phyloP scores from a whole-genome alignment of 257 asterid species.

The Solanum tarijense region DNA sequence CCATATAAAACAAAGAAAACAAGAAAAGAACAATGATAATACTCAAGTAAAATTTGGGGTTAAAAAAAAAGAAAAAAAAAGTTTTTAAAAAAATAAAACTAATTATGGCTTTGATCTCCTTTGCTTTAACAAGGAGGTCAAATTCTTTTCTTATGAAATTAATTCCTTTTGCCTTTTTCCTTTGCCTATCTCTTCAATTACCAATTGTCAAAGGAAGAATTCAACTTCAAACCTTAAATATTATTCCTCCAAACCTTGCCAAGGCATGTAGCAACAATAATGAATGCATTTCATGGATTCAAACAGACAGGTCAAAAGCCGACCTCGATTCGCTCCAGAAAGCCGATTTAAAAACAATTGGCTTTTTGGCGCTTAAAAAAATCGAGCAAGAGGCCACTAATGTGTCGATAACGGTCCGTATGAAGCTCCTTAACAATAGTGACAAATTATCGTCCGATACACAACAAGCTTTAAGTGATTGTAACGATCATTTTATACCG shows the following conservation, averaged over 20 bases:
- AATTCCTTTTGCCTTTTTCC: not conserved
- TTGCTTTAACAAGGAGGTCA: not conserved
- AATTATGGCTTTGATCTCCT: conserved; percentile 1
- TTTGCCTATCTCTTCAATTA: not conserved
- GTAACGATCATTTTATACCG: not conserved
- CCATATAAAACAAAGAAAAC: not conserved
- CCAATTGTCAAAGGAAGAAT: not conserved
- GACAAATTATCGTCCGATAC: not conserved
- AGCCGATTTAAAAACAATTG: not conserved
- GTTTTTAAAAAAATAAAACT: accelerated
- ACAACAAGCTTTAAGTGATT: not conserved
- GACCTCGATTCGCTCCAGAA: not conserved
- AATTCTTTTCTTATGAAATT: not conserved
- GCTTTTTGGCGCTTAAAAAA: not conserved
- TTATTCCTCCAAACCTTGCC: not conserved
- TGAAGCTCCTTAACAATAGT: not conserved
- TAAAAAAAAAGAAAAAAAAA: not conserved
- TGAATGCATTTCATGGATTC: not conserved
- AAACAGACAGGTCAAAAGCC: not conserved
- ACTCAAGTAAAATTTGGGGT: not conserved
- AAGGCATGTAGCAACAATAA: not conserved
- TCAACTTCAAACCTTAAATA: not conserved
- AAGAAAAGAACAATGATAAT: not conserved
- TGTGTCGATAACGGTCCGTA: not conserved
- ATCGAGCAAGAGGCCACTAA: not conserved